A percentile compares a stretch with the other conserved stretches of the same genome.
Conservation (phyloP, 179 eudicot genomes). For the Camellia oleifera region DNA sequence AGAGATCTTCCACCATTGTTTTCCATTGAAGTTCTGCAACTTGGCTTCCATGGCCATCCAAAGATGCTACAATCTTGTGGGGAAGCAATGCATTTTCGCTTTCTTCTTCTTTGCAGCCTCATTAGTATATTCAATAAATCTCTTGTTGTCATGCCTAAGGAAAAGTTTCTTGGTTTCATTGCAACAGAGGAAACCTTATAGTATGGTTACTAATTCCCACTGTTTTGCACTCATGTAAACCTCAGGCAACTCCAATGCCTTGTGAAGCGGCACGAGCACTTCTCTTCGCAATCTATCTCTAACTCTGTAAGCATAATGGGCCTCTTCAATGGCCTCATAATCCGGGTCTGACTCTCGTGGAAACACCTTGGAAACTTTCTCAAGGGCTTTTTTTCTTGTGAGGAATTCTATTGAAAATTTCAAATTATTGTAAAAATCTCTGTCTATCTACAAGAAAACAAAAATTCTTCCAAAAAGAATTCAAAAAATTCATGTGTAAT, state of each 20-base stretch:
- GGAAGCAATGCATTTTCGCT: slow-evolving; percentile 20
- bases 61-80: slow-evolving; percentile 11
- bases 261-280: slow-evolving; percentile 9
- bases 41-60: neutral
- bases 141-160: neutral
- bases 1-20: slow-evolving; percentile 13
- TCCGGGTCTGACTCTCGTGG: neutral
- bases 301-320: slow-evolving; percentile 4
- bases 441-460: no score
- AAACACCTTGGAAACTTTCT: slow-evolving; percentile 6
- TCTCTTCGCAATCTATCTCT: slow-evolving; percentile 2
- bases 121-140: slow-evolving; percentile 11
- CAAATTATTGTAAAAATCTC: no score
- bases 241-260: slow-evolving; percentile 1
- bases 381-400: neutral
- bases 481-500: no score
- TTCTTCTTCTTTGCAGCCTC: slow-evolving; percentile 4
- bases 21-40: slow-evolving; percentile 15
- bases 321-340: neutral
- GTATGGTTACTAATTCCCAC: slow-evolving; percentile 18
- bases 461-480: no score
- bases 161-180: slow-evolving; percentile 16
- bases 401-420: no score
- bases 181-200: slow-evolving; percentile 14
- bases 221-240: neutral